Conservation (phyloP, 2,329 filamentous ascomycete species). For the Phaeophleospora eucalypticola region DNA sequence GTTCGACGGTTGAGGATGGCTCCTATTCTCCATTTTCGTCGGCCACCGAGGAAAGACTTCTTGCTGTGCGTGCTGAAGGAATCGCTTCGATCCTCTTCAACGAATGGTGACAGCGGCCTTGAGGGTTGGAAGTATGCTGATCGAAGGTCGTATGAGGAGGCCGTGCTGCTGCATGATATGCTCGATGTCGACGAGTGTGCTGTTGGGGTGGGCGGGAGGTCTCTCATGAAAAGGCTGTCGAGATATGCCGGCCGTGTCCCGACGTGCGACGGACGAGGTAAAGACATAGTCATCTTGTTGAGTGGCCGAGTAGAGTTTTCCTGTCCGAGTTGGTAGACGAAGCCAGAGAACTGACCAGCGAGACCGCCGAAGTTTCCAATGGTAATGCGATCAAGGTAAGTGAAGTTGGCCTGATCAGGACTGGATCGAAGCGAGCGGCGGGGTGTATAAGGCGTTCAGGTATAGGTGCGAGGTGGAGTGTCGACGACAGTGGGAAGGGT, state of each 20-base stretch:
- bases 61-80: conserved; percentile 21
- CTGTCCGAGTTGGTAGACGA: background rate
- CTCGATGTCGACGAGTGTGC: conserved; percentile 29
- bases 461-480: too few relatives aligned
- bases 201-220: conserved; percentile 19
- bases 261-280: conserved; percentile 21
- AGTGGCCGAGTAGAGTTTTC: background rate
- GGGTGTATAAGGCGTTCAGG: too few relatives aligned
- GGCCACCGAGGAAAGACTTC: conserved; percentile 18
- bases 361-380: too few relatives aligned
- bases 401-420: too few relatives aligned
- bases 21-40: conserved; percentile 21
- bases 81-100: conserved; percentile 24
- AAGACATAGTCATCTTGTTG: conserved; percentile 24
- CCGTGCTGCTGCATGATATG: conserved; percentile 23
- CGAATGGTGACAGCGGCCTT: conserved; percentile 25
- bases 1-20: conserved; percentile 25
- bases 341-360: too few relatives aligned
- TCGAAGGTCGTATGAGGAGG: conserved; percentile 21
- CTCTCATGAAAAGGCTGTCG: conserved; percentile 29
- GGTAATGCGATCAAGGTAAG: too few relatives aligned
- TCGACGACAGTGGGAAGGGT: background rate
- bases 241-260: conserved; percentile 29
- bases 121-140: conserved; percentile 14
- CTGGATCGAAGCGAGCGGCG: too few relatives aligned